Percentiles rank a stretch among this genome's conserved stretches.
Evolutionary conservation across 306 rosid species (phyloP).

Genomic region (Ammopiptanthus mongolicus): DNA sequence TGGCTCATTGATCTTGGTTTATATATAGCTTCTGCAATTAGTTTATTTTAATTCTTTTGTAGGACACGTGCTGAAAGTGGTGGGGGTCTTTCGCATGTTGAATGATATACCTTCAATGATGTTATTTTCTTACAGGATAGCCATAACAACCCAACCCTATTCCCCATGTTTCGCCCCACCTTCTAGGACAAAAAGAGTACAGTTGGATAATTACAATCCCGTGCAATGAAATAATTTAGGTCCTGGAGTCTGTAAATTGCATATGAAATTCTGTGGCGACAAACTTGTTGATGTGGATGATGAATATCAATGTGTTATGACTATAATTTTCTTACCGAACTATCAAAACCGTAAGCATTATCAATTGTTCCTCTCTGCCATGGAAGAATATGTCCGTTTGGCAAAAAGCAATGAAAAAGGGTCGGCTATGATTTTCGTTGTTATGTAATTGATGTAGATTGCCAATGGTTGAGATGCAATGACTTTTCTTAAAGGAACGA

Average conservation of each 20-base stretch:
- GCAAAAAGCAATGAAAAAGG: not conserved
- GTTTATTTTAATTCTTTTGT: conserved; percentile 15
- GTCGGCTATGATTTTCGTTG: conserved; percentile 6
- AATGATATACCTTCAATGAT: conserved; percentile 30
- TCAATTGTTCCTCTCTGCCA: not conserved
- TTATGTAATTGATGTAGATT: not conserved
- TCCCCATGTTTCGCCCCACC: not conserved
- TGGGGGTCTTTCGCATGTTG: conserved; percentile 80
- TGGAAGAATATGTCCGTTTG: conserved; percentile 21
- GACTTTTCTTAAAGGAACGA: conserved; percentile 22
- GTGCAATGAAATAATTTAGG: conserved; percentile 13
- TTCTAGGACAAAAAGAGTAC: not conserved
- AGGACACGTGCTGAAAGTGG: conserved; percentile 83
- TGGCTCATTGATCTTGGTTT: not conserved
- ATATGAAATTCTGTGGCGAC: not conserved
- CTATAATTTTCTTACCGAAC: conserved; percentile 6
- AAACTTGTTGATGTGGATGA: conserved; percentile 1
- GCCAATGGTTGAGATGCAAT: conserved; percentile 17
- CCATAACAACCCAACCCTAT: not conserved
- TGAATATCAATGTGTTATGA: conserved; percentile 6
- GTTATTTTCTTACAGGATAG: conserved; percentile 1
- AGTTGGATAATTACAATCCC: conserved; percentile 1
- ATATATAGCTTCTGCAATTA: conserved; percentile 12
- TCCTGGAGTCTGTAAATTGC: conserved; percentile 20
- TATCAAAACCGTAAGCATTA: not conserved